A percentile compares a stretch with the other conserved stretches of the same genome.
These are phyloP conservation scores for Trametes sanguinea DNA, from an alignment of 768 basidiomycete genomes.

Conservation along the genomic window DNA sequence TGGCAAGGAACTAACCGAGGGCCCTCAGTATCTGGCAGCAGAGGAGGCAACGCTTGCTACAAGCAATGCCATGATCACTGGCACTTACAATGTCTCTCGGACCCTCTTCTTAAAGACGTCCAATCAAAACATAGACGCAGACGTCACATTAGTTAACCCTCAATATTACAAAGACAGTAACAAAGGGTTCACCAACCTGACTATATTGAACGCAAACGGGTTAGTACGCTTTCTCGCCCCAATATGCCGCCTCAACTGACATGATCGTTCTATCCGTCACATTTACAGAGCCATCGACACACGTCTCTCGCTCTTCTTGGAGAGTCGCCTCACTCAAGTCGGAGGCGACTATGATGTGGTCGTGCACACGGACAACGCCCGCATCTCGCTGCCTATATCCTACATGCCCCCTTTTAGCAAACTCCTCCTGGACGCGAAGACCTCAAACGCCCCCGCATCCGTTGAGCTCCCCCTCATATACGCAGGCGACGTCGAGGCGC, in stretches of 20 bases:
- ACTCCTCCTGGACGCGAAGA: constrained; percentile 34
- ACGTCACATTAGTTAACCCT: constrained; percentile 37
- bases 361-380: constrained; percentile 38
- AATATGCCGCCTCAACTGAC: too few species aligned
- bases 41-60: constrained; percentile 36
- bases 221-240: constrained; percentile 28
- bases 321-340: too few species aligned
- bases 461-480: constrained; percentile 39
- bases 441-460: constrained; percentile 38
- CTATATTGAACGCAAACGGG: constrained; percentile 46
- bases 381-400: constrained; percentile 32
- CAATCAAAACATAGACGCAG: constrained; percentile 43
- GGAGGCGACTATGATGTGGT: constrained; percentile 32
- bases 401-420: too few species aligned
- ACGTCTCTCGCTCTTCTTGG: constrained; percentile 18
- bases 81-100: constrained; percentile 41
- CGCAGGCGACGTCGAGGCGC: constrained; percentile 40
- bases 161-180: background rate
- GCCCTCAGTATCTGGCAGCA: constrained; percentile 37
- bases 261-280: background rate
- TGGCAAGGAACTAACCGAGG: too few species aligned
- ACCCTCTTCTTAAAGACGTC: constrained; percentile 39
- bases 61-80: constrained; percentile 48
- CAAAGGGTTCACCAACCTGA: constrained; percentile 31
- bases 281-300: constrained; percentile 23